phyloP scores from a whole-genome alignment of 768 basidiomycete genomes.

The Russula vinacea region DNA sequence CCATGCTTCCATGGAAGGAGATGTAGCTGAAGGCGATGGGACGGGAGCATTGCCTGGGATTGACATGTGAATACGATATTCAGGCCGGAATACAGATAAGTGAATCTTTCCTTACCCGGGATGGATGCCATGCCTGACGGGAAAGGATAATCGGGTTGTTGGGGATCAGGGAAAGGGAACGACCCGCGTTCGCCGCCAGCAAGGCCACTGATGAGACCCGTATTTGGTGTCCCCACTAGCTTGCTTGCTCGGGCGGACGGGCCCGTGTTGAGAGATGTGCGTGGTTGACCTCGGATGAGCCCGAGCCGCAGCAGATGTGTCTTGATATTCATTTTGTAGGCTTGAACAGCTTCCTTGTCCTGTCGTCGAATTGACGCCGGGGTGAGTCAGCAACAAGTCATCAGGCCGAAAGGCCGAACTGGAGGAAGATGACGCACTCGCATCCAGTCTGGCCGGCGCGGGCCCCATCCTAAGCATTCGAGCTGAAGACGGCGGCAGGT shows the following conservation, averaged over 20 bases:
- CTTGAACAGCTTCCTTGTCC: constrained; percentile 81
- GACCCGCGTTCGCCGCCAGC: constrained; percentile 20
- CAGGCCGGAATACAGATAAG: constrained; percentile 7
- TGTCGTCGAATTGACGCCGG: constrained; percentile 36
- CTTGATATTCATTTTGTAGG: constrained; percentile 82
- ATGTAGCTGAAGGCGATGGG: constrained; percentile 6
- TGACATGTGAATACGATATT: constrained; percentile 1
- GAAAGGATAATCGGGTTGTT: constrained; percentile 24
- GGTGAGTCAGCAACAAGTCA: constrained; percentile 20
- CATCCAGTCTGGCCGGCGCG: constrained; percentile 88
- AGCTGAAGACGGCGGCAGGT: constrained; percentile 80
- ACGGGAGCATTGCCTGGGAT: constrained; percentile 20
- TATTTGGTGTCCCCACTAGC: constrained; percentile 9
- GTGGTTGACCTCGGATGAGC: constrained; percentile 79
- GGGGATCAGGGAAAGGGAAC: constrained; percentile 19
- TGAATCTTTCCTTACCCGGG: constrained; percentile 22
- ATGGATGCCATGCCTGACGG: constrained; percentile 25
- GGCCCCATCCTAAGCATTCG: constrained; percentile 81
- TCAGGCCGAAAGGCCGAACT: constrained; percentile 20
- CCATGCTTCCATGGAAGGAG: constrained; percentile 20
- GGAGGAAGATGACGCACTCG: constrained; percentile 46
- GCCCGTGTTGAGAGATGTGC: constrained; percentile 46
- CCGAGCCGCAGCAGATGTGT: constrained; percentile 72
- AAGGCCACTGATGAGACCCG: not conserved
- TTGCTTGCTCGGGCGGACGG: constrained; percentile 36